Evolutionary conservation across 169 alveolate species (phyloP), one percentile per base, ranked within the genome.

Genomic region (Cyclospora cayetanensis): DNA sequence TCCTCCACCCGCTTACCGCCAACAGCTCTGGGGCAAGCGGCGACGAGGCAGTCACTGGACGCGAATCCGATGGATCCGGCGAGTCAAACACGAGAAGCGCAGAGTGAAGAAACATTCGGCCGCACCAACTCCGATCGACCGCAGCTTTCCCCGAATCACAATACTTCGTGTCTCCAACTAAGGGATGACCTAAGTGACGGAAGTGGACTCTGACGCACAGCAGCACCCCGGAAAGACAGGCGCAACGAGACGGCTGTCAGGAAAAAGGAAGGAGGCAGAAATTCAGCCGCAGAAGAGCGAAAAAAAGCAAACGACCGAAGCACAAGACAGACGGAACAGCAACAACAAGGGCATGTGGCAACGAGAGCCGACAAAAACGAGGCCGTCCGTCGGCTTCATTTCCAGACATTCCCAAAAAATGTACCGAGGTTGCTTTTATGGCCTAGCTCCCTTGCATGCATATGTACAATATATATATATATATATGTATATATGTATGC

Each of bases 151-250:
- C 91, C 2, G 92, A 43, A 82, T 94, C 91, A 65, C 92, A 93
- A 88, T 94, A 94, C 87, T 94, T 94, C 35, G 90, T 85, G 53
- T 94, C 96, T 11, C 95, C 91, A 18, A 94, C 95, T 29, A 94
- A 55, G 11, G 96, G 96, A 43, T 94, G 96, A 7, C 96, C 96
- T 12, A 94, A 84, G 83, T 94, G 96, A 9, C 94, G 94, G 94
- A 94, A 90, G 93, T 94, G 96, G 0, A 94, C 96, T 35, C 93
- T 87, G 85, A 5, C 60, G n/a, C 11, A 22, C 27, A n/a, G 41
- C 7, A 9, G 15, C 35, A 18, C 35, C 29, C 7, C 7, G 22
- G 79, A 46, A 7, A 46, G n/a, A 7, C n/a, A 11, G 55, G n/a
- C n/a, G n/a, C n/a, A n/a, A n/a, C n/a, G n/a, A n/a, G n/a, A n/a